These are phyloP conservation scores for Seiridium unicorne DNA, from an alignment of 2,329 filamentous ascomycete species.

Conservation along the genomic window DNA sequence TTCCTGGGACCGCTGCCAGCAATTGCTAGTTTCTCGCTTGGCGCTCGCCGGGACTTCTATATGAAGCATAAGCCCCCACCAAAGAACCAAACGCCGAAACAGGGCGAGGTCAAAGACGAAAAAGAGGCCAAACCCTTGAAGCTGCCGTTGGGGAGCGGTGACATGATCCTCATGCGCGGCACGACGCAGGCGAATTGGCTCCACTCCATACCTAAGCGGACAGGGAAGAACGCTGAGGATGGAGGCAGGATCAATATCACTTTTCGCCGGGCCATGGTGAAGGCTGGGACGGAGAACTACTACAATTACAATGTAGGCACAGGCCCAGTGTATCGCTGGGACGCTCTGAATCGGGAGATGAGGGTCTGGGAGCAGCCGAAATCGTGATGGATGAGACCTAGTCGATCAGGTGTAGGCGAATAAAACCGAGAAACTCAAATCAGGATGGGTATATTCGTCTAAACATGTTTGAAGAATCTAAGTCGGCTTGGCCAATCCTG, in stretches of 20 bases:
- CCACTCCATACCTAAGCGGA: conserved; percentile 75
- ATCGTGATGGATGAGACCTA: not conserved
- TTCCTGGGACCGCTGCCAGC: conserved; percentile 69
- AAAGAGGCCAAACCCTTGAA: conserved; percentile 41
- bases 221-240: conserved; percentile 60
- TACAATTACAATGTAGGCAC: conserved; percentile 79
- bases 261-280: conserved; percentile 69
- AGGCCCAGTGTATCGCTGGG: conserved; percentile 69
- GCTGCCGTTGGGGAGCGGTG: conserved; percentile 60
- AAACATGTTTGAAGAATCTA: conserved; percentile 6
- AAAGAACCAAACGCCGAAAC: not conserved
- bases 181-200: conserved; percentile 74
- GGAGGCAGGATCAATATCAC: conserved; percentile 75
- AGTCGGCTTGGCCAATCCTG: not conserved
- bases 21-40: conserved; percentile 74
- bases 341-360: conserved; percentile 52
- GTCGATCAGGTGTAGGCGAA: not conserved
- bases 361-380: conserved; percentile 28
- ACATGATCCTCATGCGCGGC: conserved; percentile 79
- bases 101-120: conserved; percentile 10
- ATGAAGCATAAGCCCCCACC: conserved; percentile 71
- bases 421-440: not conserved
- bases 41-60: conserved; percentile 70
- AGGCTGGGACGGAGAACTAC: conserved; percentile 76
- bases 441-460: conserved; percentile 15